A percentile compares a stretch with the other conserved stretches of the same genome.
phyloP scores from a whole-genome alignment of 2,329 filamentous ascomycete species.

The Alternaria ventricosa region DNA sequence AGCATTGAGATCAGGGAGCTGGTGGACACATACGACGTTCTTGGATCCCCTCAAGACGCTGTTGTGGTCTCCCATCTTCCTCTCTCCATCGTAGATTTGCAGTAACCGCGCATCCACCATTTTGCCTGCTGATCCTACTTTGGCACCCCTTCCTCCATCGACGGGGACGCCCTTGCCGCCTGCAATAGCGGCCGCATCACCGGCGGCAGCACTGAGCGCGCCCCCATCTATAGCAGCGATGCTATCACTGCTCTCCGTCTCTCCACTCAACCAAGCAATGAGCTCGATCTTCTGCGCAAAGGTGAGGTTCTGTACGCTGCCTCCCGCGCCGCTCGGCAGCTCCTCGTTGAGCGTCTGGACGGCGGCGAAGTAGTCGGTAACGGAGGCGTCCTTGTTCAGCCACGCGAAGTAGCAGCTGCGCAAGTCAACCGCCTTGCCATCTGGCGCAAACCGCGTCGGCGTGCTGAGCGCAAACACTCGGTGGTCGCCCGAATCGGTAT shows the following conservation, averaged over 20 bases:
- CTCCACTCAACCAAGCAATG: slow-evolving; percentile 91
- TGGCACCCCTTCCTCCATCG: slow-evolving; percentile 42
- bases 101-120: slow-evolving; percentile 77
- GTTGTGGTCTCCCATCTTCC: slow-evolving; percentile 92
- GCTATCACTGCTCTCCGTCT: slow-evolving; percentile 81
- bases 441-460: slow-evolving; percentile 84
- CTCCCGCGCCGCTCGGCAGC: slow-evolving; percentile 65
- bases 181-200: slow-evolving; percentile 61
- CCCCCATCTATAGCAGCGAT: slow-evolving; percentile 83
- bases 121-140: slow-evolving; percentile 48
- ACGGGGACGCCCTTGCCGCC: slow-evolving; percentile 54
- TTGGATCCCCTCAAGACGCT: slow-evolving; percentile 85
- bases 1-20: neutral
- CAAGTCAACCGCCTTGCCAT: slow-evolving; percentile 74
- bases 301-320: slow-evolving; percentile 82
- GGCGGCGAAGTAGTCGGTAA: slow-evolving; percentile 88
- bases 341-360: slow-evolving; percentile 82
- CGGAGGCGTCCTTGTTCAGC: slow-evolving; percentile 88
- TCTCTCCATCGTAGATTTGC: slow-evolving; percentile 90
- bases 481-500: slow-evolving; percentile 62
- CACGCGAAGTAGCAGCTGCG: slow-evolving; percentile 97
- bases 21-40: slow-evolving; percentile 70
- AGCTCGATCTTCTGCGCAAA: slow-evolving; percentile 93
- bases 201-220: slow-evolving; percentile 50
- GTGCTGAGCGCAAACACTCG: slow-evolving; percentile 72